Percentiles rank a stretch among this genome's conserved stretches.
Conservation (phyloP, 2,329 filamentous ascomycete species). For the Nothophaeocryptopus gaeumannii region DNA sequence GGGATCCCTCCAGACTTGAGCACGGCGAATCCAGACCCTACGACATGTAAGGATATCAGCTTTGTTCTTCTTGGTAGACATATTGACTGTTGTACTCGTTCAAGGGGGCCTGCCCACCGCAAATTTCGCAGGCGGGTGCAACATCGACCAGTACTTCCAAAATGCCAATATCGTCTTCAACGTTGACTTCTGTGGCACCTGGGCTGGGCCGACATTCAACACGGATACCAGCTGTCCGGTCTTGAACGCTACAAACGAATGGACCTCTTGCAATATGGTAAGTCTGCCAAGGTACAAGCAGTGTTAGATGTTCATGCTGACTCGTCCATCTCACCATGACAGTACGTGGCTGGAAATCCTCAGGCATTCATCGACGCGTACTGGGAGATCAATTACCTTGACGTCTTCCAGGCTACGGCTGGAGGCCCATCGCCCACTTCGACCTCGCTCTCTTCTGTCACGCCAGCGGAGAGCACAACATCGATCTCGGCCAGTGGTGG, state of each 20-base stretch:
- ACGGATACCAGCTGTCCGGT: conserved; percentile 26
- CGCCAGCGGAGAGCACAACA: conserved; percentile 20
- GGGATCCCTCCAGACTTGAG: conserved; percentile 45
- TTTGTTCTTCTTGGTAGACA: too few species aligned
- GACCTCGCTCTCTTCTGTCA: conserved; percentile 16
- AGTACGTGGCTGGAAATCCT: conserved; percentile 9
- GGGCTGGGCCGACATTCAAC: conserved; percentile 32
- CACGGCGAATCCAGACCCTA: conserved; percentile 59
- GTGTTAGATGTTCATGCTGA: too few species aligned
- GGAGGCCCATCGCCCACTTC: conserved; percentile 14
- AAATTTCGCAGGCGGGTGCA: conserved; percentile 55
- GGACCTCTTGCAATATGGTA: conserved; percentile 31
- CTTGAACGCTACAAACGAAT: conserved; percentile 27
- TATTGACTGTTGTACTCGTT: too few species aligned
- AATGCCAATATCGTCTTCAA: conserved; percentile 39
- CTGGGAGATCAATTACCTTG: conserved; percentile 41
- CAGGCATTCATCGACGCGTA: conserved; percentile 37
- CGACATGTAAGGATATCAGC: conserved; percentile 43
- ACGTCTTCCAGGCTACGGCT: conserved; percentile 33
- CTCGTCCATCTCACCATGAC: too few species aligned
- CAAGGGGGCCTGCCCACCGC: conserved; percentile 56
- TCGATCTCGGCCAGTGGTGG: conserved; percentile 17
- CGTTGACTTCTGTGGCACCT: conserved; percentile 39
- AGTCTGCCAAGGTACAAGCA: too few species aligned
- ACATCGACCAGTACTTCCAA: conserved; percentile 36